Base-by-base conservation (phyloP, 2,329 filamentous ascomycete species). In the Sclerotinia subarctica region DNA sequence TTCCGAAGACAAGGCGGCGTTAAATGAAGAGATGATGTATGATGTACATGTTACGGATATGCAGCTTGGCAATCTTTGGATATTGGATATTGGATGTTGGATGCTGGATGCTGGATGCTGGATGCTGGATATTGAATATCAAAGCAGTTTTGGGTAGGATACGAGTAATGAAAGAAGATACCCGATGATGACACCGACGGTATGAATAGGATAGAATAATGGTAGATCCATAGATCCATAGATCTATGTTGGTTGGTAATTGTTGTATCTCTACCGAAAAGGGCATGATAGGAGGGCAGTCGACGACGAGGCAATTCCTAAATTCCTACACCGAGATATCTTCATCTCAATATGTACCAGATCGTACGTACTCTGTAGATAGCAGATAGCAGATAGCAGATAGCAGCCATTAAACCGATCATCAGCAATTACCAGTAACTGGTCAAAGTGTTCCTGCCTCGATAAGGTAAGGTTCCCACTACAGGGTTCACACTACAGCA, bases 1-100 rank as follows among this genome's bases (percentile, higher is more conserved):
- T 58, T 24, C 62, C 62, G 51, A 64, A 62, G 53, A 60, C 58
- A 35, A 60, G 44, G 58, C 58, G 44, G 58, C 58, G 46, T 51
- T 51, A 35, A 35, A 51, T 38, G 29, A 62, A 62, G 58, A 62
- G 58, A 62, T 62, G 58, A 62, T 62, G 46, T 62, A 62, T 62
- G 58, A 62, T 62, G 29, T 62, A 62, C 46, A 62, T 62, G 53
- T 38, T 56, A 56, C 32, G 38, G 58, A 62, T 51, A 62, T 62
- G 58, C 46, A 60, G 29, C 59, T 62, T 62, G 59, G 46, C 59
- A 62, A 11, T n/a, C 54, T 26, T 38, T 62, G 58, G 47, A 47
- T n/a, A 19, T 62, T n/a, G 29, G 35, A 35, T 10, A 32, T 32
- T 32, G 32, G 10, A 38, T 38, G 7, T 35, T 35, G 32, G 8